phyloP scores from a whole-genome alignment of 257 asterid species.

The Scutellaria galericulata region DNA sequence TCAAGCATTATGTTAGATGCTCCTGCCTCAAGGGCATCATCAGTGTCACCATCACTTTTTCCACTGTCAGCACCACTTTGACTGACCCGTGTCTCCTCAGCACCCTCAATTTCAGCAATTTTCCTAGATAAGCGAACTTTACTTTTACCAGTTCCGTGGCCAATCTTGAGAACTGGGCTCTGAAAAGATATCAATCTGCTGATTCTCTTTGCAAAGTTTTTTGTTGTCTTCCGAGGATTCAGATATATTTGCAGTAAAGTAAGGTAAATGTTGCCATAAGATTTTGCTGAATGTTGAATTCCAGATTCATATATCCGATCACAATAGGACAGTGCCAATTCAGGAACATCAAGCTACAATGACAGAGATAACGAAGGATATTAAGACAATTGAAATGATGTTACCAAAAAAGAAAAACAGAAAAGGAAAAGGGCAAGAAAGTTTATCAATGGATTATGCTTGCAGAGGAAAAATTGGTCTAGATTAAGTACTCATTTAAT shows the following conservation, averaged over 20 bases:
- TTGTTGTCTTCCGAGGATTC: conserved; percentile 83
- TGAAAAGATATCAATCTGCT: conserved; percentile 57
- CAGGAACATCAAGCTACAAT: conserved; percentile 86
- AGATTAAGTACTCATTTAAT: conserved; percentile 1
- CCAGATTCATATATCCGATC: conserved; percentile 83
- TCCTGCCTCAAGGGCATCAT: conserved; percentile 72
- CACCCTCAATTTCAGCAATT: conserved; percentile 87
- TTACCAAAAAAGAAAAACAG: not conserved
- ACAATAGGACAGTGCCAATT: conserved; percentile 86
- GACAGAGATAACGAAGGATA: conserved; percentile 30
- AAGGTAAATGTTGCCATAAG: conserved; percentile 78
- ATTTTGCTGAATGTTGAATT: conserved; percentile 68
- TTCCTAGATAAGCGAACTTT: conserved; percentile 65
- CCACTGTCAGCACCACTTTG: conserved; percentile 92
- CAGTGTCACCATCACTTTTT: conserved; percentile 87
- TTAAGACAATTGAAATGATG: conserved; percentile 19
- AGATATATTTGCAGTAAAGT: conserved; percentile 89
- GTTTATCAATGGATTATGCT: not conserved
- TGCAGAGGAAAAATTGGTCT: not conserved
- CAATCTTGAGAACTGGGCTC: conserved; percentile 56
- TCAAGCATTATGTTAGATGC: conserved; percentile 81
- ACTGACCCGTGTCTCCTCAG: conserved; percentile 75
- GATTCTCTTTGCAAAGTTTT: conserved; percentile 74
- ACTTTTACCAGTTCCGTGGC: conserved; percentile 51
- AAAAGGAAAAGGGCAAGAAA: not conserved